Evolutionary conservation across 2,329 filamentous ascomycete genomes (phyloP).

Genomic region (Lithohypha guttulata): DNA sequence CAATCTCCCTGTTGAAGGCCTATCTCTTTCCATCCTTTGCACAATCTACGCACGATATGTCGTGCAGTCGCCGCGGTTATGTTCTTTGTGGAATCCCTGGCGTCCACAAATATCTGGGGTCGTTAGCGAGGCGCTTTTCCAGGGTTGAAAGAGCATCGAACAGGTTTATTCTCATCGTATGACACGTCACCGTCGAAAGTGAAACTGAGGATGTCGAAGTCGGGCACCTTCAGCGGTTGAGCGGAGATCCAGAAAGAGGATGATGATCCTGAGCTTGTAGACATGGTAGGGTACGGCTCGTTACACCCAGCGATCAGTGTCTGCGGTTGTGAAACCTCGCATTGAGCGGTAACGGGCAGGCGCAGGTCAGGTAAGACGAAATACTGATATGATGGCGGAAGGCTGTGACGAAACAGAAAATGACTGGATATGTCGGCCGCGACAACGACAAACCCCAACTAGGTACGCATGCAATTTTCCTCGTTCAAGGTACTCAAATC

Average conservation of each 20-base stretch:
- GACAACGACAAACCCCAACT: too few relatives aligned
- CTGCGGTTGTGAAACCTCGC: too few relatives aligned
- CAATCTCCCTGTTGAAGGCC: conserved; percentile 32
- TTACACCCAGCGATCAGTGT: too few relatives aligned
- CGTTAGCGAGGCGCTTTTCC: not conserved
- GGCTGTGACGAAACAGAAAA: too few relatives aligned
- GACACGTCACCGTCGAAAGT: conserved; percentile 28
- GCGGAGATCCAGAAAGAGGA: conserved; percentile 1
- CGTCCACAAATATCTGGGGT: conserved; percentile 32
- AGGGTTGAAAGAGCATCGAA: conserved; percentile 10
- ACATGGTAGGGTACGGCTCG: too few relatives aligned
- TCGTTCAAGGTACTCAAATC: too few relatives aligned
- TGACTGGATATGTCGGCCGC: too few relatives aligned
- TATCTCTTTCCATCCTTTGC: conserved; percentile 31
- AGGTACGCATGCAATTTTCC: too few relatives aligned
- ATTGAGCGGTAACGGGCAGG: too few relatives aligned
- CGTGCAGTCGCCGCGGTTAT: conserved; percentile 29
- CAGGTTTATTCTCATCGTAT: conserved; percentile 29
- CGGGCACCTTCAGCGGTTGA: not conserved
- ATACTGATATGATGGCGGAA: too few relatives aligned
- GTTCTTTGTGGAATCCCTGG: conserved; percentile 28
- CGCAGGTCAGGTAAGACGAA: conserved; percentile 4
- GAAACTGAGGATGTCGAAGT: conserved; percentile 32
- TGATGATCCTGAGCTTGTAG: not conserved
- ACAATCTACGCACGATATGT: conserved; percentile 28